A percentile compares a stretch with the other conserved stretches of the same genome.
phyloP scores from a whole-genome alignment of 345 rosid genomes.

The Carallia brachiata region DNA sequence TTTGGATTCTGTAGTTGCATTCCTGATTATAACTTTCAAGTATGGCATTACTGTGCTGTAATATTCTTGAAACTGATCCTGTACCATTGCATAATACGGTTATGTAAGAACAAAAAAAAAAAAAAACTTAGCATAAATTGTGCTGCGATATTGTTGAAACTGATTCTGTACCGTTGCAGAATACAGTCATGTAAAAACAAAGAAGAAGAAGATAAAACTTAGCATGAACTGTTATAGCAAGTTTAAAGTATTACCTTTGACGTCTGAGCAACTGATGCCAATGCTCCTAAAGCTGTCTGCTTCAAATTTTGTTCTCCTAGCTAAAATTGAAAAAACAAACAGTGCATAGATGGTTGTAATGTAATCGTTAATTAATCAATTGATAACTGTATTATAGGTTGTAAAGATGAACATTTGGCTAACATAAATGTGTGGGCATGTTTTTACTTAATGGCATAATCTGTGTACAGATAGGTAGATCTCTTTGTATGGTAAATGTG shows the following conservation, averaged over 20 bases:
- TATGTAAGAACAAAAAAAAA: too few species aligned
- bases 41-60: conserved; percentile 36
- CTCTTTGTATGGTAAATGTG: too few species aligned
- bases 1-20: conserved; percentile 16
- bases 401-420: too few species aligned
- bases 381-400: too few species aligned
- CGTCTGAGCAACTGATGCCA: conserved; percentile 6
- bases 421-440: too few species aligned
- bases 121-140: too few species aligned
- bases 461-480: too few species aligned
- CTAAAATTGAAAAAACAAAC: background rate
- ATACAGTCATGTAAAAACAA: too few species aligned
- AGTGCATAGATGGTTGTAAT: background rate
- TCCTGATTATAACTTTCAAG: conserved; percentile 28
- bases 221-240: background rate
- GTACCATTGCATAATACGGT: too few species aligned
- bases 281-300: conserved; percentile 8
- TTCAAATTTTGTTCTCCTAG: background rate
- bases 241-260: background rate
- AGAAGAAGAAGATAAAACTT: background rate
- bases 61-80: conserved; percentile 3
- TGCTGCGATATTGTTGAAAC: conserved; percentile 3
- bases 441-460: background rate
- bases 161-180: background rate
- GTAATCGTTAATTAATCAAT: too few species aligned